Conservation (phyloP, 331 rosid species). For the Malus hybrid region DNA sequence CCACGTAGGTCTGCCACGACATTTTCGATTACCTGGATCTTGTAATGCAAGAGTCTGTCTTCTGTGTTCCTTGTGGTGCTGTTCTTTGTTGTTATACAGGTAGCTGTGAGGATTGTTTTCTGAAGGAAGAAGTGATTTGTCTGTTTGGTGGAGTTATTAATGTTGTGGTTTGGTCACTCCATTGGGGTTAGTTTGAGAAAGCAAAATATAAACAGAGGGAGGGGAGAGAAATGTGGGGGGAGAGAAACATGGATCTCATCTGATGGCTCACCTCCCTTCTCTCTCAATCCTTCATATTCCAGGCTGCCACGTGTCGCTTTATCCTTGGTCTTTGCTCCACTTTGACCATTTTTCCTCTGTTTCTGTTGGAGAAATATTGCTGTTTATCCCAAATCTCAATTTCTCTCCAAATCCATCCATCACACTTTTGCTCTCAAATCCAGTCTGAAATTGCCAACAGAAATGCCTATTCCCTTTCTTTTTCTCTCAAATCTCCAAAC, state of each 20-base stretch:
- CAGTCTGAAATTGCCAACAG: not conserved
- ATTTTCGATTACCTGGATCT: slow-evolving; percentile 18
- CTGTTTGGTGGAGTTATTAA: not conserved
- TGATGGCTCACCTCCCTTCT: slow-evolving; percentile 1
- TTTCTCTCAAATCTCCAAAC: not conserved
- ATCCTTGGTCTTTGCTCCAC: not conserved
- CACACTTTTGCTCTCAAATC: too few relatives aligned
- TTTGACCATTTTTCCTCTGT: slow-evolving; percentile 7
- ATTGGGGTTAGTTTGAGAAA: slow-evolving; percentile 10
- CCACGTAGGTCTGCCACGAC: slow-evolving; percentile 23
- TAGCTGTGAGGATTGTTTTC: not conserved
- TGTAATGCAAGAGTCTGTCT: not conserved
- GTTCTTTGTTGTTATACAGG: not conserved
- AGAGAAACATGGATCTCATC: slow-evolving; percentile 1
- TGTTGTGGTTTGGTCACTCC: slow-evolving; percentile 1
- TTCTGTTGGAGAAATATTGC: not conserved
- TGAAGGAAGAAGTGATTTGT: not conserved
- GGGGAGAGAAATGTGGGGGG: not conserved
- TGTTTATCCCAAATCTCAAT: not conserved
- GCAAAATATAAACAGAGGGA: slow-evolving; percentile 11
- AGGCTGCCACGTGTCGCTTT: not conserved
- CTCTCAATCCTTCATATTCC: not conserved
- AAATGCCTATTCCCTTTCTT: not conserved
- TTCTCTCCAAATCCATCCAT: not conserved
- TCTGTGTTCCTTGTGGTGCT: not conserved